Conservation (phyloP, 305 asterid species). For the Fraxinus ornus region DNA sequence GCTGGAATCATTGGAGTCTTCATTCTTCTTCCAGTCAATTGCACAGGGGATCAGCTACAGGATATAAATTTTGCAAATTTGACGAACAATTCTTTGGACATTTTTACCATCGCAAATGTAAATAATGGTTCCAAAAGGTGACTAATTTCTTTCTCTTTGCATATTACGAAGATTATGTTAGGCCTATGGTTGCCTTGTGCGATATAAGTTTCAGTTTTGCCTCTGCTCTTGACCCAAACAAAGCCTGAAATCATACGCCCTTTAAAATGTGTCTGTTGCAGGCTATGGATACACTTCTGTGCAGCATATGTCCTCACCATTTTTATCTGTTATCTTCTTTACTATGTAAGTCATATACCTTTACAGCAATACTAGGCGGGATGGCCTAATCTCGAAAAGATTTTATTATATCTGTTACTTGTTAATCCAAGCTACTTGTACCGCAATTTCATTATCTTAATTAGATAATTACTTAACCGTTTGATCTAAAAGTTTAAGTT, state of each 20-base stretch:
- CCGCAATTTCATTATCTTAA: background rate
- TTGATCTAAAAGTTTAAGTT: background rate
- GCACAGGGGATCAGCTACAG: slow-evolving; percentile 27
- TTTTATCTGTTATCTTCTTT: slow-evolving; percentile 24
- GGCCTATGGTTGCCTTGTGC: background rate
- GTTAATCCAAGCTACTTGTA: background rate
- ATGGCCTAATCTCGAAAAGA: background rate
- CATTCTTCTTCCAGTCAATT: slow-evolving; percentile 31
- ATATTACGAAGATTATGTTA: background rate
- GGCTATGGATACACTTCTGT: slow-evolving; percentile 32
- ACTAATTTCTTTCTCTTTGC: background rate
- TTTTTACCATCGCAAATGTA: slow-evolving; percentile 30
- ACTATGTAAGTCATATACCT: slow-evolving; percentile 19
- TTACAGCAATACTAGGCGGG: background rate
- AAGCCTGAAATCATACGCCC: background rate
- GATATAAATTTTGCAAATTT: slow-evolving; percentile 22
- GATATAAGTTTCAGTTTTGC: background rate
- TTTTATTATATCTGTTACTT: background rate
- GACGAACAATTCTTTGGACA: slow-evolving; percentile 22
- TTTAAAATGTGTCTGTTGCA: slow-evolving; percentile 13
- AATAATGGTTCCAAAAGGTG: slow-evolving; percentile 30
- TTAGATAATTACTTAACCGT: background rate
- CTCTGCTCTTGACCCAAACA: background rate
- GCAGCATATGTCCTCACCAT: slow-evolving; percentile 25
- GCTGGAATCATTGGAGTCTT: slow-evolving; percentile 31